A percentile compares a stretch with the other conserved stretches of the same genome.
phyloP scores from a whole-genome alignment of 176 grass and related monocot genomes.

The Oropetium thomaeum region DNA sequence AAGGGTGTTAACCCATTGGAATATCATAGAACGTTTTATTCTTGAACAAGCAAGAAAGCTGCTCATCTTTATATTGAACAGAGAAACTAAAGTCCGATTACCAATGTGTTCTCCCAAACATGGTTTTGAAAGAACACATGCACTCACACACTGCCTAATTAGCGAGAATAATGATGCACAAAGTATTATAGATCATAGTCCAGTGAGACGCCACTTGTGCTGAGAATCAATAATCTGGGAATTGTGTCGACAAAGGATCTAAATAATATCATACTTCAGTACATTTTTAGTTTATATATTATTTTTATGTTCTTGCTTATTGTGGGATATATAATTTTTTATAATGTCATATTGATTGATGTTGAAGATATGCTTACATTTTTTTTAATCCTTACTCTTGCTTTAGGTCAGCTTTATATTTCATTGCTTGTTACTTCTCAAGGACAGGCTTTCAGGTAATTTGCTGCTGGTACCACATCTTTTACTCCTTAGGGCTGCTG shows the following conservation, averaged over 20 bases:
- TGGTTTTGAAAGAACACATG: background rate
- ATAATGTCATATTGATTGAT: slow-evolving; percentile 18
- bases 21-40: background rate
- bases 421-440: slow-evolving; percentile 87
- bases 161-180: background rate
- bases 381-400: slow-evolving; percentile 15
- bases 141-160: background rate
- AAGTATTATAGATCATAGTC: background rate
- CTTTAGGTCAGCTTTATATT: slow-evolving; percentile 81
- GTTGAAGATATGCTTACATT: slow-evolving; percentile 29
- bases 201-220: background rate
- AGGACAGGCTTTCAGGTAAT: slow-evolving; percentile 76
- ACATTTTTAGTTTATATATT: background rate
- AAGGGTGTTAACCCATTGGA: background rate
- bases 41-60: background rate
- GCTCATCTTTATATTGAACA: background rate
- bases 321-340: slow-evolving; percentile 10
- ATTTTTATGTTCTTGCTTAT: slow-evolving; percentile 19
- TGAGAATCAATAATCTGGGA: background rate
- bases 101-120: background rate
- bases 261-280: background rate
- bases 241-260: background rate
- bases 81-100: background rate
- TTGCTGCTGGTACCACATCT: slow-evolving; percentile 32
- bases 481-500: slow-evolving; percentile 5